Percentiles rank a stretch among this genome's conserved stretches.
These are phyloP conservation scores for Irpex rosettiformis DNA, from an alignment of 1,284 basidiomycete genomes.

Conservation along the genomic window DNA sequence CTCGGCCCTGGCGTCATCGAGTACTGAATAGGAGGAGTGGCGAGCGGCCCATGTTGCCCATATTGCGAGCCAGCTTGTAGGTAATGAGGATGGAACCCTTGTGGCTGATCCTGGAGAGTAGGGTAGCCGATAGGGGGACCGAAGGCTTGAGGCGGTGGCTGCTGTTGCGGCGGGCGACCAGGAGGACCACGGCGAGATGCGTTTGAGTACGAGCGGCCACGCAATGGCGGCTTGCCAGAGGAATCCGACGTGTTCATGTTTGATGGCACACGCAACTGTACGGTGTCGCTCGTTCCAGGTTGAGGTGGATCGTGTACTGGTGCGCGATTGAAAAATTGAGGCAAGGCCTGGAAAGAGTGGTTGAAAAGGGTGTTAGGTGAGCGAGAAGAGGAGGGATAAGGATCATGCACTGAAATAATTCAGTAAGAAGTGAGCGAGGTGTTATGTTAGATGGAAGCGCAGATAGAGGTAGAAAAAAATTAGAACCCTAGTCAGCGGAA, in stretches of 20 bases:
- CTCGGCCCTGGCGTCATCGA: conserved; percentile 36
- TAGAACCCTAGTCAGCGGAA: conserved; percentile 11
- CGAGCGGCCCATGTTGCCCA: conserved; percentile 34
- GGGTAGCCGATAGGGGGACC: conserved; percentile 18
- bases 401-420: conserved; percentile 20
- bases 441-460: conserved; percentile 14
- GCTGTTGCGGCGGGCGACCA: conserved; percentile 10
- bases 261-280: conserved; percentile 10
- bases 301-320: conserved; percentile 19
- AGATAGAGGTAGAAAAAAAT: conserved; percentile 1
- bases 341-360: conserved; percentile 27
- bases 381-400: conserved; percentile 16
- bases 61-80: conserved; percentile 25
- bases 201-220: conserved; percentile 23
- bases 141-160: conserved; percentile 20
- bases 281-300: conserved; percentile 1
- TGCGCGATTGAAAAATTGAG: conserved; percentile 21
- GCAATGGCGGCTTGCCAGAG: conserved; percentile 18
- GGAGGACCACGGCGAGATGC: conserved; percentile 19
- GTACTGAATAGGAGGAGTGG: conserved; percentile 37
- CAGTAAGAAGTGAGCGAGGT: background rate
- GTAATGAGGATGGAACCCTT: conserved; percentile 21
- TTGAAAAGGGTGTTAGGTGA: conserved; percentile 15
- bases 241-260: conserved; percentile 26
- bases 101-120: conserved; percentile 12